Base-by-base conservation (phyloP, 179 eudicot genomes). In the Sideroxylon spinosum region DNA sequence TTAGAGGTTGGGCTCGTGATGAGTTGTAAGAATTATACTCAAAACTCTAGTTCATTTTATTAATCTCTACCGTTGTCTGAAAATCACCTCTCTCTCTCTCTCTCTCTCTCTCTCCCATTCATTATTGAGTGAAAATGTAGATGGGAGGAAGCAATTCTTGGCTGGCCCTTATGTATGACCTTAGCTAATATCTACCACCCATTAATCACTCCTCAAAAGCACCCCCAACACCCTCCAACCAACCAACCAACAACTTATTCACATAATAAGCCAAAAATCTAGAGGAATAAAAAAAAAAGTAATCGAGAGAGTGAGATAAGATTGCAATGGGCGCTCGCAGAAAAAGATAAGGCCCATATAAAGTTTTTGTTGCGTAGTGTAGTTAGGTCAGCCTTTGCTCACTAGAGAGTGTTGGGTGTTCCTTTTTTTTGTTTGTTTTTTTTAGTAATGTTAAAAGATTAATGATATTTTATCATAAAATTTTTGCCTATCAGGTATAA, bases 321-420 rank as follows among this genome's bases (percentile, higher is more conserved):
- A 26, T 13, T 44, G 71, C 61, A 28, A 73, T 73, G 77, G 78
- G 57, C 55, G 78, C 69, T 62, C 11, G 37, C 12, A 17, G 2
- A 73, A 73, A 70, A 72, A 72, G 71, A 68, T 32, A 14, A 55
- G 77, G 37, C 50, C 71, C 81, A 73, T 14, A 73, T 79, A 65
- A 73, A 66, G 64, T 20, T 79, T 73, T 79, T 79, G 82, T 79
- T 73, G 56, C 76, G 63, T 65, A 53, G 78, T 79, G 78, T 44
- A 52, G 57, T 52, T 9, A 37, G 44, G 44, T 37, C 44, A 37
- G 3, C 44, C 44, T 37, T 0, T 1, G 4, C 44, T 3, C 44
- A 37, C 44, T 37, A 37, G 1, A 37, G 44, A 1, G 44, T 37
- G 44, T 4, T 37, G 44, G 44, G 0, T 37, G 44, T 37, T 37